Evolutionary conservation across 345 rosid species (phyloP), one percentile per base, ranked within the genome.

Genomic region (Lepidium aucheri): DNA sequence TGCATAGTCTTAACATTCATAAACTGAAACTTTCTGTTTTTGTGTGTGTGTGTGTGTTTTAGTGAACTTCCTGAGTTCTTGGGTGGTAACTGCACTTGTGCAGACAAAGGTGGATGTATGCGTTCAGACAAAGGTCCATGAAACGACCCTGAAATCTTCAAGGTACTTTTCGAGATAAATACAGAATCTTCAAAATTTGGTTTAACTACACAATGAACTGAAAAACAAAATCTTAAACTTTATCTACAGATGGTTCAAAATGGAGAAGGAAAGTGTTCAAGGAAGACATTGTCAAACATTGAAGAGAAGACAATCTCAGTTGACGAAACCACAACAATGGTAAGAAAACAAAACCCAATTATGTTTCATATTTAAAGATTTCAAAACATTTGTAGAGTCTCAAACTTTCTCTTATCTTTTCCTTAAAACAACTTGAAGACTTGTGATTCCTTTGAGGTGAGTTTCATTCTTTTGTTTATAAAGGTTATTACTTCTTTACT

Each of bases 41-140:
- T 6, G 9, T 0, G 3, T 8, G 11, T 10, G 9, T 32, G 11
- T 24, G 26, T 63, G 17, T 8, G 9, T 78, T 55, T 36, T 35
- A 93, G 96, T 83, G 88, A 93, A 76, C 77, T 93, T 70, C 98
- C 97, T 7, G 89, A 88, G 68, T 85, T 93, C 61, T 77, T 93
- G 58, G 98, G 98, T 8, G 98, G 98, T 56, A 78, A 79, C 59
- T 93, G 98, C 73, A 85, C 81, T 18, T 93, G 98, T 72, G 84
- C 76, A 3, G 90, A 86, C 41, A 84, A 83, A 76, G 98, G 98
- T 7, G 97, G 98, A 7, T 90, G 98, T 33, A 82, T 93, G 96
- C 84, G 85, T 35, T 88, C 97, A 9, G 98, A 93, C 67, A 93
- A 90, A 80, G 98, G 98, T 20, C 98, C 98, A 39, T 93, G 98